These are phyloP conservation scores for Ramaria sp. DNA, from an alignment of 768 basidiomycete genomes.

Conservation along the genomic window DNA sequence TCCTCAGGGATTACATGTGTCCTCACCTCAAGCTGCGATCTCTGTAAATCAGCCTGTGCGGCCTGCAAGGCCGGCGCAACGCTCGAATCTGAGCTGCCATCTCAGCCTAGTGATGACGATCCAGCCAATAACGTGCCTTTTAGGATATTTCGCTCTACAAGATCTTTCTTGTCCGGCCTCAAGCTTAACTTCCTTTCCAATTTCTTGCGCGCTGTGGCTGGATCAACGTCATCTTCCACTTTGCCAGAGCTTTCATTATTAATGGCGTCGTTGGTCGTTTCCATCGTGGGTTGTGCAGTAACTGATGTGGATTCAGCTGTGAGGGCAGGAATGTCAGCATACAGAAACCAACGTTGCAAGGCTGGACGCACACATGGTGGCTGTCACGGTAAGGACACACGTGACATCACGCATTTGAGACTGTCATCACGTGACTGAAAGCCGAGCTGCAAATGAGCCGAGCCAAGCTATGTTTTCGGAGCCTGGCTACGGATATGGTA, in stretches of 20 bases:
- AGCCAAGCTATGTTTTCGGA: too few species aligned
- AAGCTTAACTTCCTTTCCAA: conserved; percentile 44
- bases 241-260: not conserved
- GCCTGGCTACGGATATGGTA: too few species aligned
- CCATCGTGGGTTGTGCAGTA: not conserved
- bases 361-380: not conserved
- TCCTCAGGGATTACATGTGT: not conserved
- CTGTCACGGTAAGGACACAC: not conserved
- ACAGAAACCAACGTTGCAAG: not conserved
- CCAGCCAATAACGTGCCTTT: conserved; percentile 31
- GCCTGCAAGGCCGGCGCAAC: conserved; percentile 53
- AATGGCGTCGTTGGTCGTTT: not conserved
- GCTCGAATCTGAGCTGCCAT: conserved; percentile 38
- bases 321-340: not conserved
- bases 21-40: conserved; percentile 52
- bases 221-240: not conserved
- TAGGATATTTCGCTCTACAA: conserved; percentile 61
- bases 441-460: too few species aligned
- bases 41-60: conserved; percentile 45
- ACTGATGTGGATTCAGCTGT: not conserved
- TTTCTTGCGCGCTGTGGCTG: conserved; percentile 16
- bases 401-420: not conserved
- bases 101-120: not conserved
- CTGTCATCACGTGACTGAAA: not conserved
- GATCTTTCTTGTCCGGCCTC: conserved; percentile 48